Evolutionary conservation across 192 early-diverging fungal genomes (phyloP), one percentile per base, ranked within the genome.

Genomic region (Coemansia sp.): DNA sequence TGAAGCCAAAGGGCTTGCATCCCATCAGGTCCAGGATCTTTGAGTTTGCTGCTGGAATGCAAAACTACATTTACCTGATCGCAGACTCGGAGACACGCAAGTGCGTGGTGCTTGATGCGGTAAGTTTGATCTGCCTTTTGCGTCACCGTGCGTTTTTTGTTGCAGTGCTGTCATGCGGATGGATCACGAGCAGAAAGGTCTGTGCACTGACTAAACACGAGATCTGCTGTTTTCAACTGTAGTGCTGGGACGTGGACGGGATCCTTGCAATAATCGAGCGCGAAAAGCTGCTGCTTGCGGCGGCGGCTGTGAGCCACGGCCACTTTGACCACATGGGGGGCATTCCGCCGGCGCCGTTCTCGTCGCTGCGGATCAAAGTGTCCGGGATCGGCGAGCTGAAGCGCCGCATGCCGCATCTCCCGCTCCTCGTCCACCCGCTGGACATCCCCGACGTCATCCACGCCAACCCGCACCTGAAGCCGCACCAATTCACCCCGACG

Each of bases 241-340:
- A 53, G 51, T 96, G 94, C 83, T 96, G 95, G 95, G 95, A 96
- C 72, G 83, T 95, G 35, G 93, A 95, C 71, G 93, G 91, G 5
- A 90, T 96, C 41, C 30, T 91, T 43, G 85, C 82, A 20, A 85
- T 84, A 45, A 63, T 91, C 9, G 76, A 88, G 66, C 69, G 81
- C 41, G 75, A 87, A 66, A 80, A 84, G 8, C 84, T 91, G 67
- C 86, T 86, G 30, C 71, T 97, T 26, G 92, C 92, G 0, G 93
- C 87, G 0, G 88, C 86, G 10, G 80, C 90, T 20, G 84, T 95
- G 6, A 95, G 94, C 7, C 94, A 96, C 66, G 86, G 87, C 39
- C 95, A 96, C 73, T 88, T 95, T 62, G 95, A 96, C 83, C 95
- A 91, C 57, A 88, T 89, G 0, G 95, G 95, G 35, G 94, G 94